Base-by-base conservation (phyloP, 441 rosid species). In the Corymbia calophylla region DNA sequence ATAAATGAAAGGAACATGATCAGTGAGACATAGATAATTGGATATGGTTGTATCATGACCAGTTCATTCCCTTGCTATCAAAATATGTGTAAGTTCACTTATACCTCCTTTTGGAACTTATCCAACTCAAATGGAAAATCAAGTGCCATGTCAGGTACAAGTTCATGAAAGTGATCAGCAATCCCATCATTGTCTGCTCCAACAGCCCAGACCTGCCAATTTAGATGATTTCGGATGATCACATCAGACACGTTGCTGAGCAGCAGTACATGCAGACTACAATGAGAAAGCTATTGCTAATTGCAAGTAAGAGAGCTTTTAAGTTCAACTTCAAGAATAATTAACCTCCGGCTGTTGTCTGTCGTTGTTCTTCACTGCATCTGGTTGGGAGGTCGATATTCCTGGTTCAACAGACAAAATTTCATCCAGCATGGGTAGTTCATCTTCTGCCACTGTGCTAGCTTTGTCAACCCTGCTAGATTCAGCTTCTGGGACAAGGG, bases 111-210 rank as follows among this genome's bases (percentile, higher is more conserved):
- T 90, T 98, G 99, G 93, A 98, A 98, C 91, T 91, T 91, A 93
- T 98, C 99, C 94, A 98, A 93, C 88, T 97, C 97, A 91, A 97
- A 98, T 88, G 99, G 96, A 93, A 96, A 98, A 91, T 95, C 95
- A 89, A 97, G 95, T 53, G 99, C 99, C 96, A 94, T 93, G 90
- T 98, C 98, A 88, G 99, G 99, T 92, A 98, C 97, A 88, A 98
- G 97, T 89, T 98, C 96, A 90, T 93, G 29, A 92, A 98, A 97
- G 91, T 88, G 94, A 90, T 96, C 95, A 19, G 96, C 97, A 93
- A 98, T 97, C 94, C 93, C 93, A 93, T 95, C 97, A 93, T 92
- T 91, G 91, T 93, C 93, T 93, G 94, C 98, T 91, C 90, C 91
- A 87, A 95, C 93, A 92, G 98, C 98, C 98, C 96, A 96, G 85